Conservation (phyloP, 495 filamentous ascomycete species). For the Tuber umbilicatum region DNA sequence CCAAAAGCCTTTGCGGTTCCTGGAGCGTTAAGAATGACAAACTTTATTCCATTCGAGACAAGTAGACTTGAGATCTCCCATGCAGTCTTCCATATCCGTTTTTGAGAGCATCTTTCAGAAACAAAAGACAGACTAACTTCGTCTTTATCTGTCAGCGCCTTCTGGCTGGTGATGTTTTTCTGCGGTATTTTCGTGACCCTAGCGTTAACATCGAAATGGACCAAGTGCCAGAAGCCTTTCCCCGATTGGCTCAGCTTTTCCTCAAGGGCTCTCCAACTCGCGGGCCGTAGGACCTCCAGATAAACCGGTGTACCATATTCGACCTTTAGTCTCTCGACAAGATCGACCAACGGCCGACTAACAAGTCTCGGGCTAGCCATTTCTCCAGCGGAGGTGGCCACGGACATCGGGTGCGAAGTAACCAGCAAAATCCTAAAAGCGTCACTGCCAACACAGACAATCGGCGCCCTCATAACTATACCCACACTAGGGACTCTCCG, state of each 20-base stretch:
- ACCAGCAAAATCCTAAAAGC: conserved; percentile 24
- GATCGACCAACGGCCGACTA: conserved; percentile 18
- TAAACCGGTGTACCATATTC: conserved; percentile 11
- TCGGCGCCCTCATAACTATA: conserved; percentile 9
- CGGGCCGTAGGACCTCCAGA: conserved; percentile 26
- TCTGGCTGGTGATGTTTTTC: neutral
- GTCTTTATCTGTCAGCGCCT: conserved; percentile 3
- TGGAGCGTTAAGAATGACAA: conserved; percentile 24
- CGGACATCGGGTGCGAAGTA: conserved; percentile 11
- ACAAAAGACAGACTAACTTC: conserved; percentile 21
- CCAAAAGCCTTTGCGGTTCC: conserved; percentile 18
- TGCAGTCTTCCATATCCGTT: conserved; percentile 21
- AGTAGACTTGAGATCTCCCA: conserved; percentile 17
- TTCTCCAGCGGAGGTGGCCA: neutral
- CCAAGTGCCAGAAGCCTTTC: conserved; percentile 22
- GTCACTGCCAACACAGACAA: conserved; percentile 12
- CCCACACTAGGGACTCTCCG: conserved; percentile 15
- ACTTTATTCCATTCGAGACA: conserved; percentile 12
- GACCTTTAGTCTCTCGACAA: conserved; percentile 14
- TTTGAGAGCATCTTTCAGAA: conserved; percentile 17
- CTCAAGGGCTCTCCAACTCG: conserved; percentile 23
- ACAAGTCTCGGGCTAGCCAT: conserved; percentile 15
- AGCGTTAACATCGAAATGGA: conserved; percentile 28
- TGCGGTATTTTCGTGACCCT: neutral
- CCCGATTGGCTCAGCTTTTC: conserved; percentile 7